Conservation (phyloP, 2,329 filamentous ascomycete species). For the Monosporascus sp. region DNA sequence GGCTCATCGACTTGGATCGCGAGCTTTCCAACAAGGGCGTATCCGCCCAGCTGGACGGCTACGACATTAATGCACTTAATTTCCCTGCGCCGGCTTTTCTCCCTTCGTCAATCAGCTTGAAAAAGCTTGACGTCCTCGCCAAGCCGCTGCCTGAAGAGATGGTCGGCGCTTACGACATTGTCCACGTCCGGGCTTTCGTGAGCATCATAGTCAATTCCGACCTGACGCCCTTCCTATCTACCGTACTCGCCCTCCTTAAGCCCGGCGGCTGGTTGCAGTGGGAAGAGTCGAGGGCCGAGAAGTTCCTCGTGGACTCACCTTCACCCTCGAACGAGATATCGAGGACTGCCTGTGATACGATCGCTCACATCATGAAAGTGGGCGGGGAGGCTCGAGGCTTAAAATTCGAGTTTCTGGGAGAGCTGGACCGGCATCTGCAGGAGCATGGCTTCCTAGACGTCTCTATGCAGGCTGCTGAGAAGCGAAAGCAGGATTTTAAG, state of each 20-base stretch:
- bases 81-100: slow-evolving; percentile 13
- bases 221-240: slow-evolving; percentile 7
- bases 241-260: slow-evolving; percentile 13
- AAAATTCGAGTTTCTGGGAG: slow-evolving; percentile 3
- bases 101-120: slow-evolving; percentile 10
- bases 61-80: slow-evolving; percentile 16
- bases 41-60: slow-evolving; percentile 14
- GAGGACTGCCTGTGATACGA: slow-evolving; percentile 9
- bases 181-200: slow-evolving; percentile 16
- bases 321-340: slow-evolving; percentile 1
- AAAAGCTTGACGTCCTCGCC: slow-evolving; percentile 13
- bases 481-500: slow-evolving; percentile 14
- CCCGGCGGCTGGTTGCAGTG: slow-evolving; percentile 21
- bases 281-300: slow-evolving; percentile 15
- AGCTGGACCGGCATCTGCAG: slow-evolving; percentile 6
- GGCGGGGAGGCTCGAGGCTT: slow-evolving; percentile 6
- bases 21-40: slow-evolving; percentile 9
- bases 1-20: slow-evolving; percentile 13
- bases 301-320: slow-evolving; percentile 10
- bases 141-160: slow-evolving; percentile 9
- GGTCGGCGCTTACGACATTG: slow-evolving; percentile 16
- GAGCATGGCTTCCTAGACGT: slow-evolving; percentile 10
- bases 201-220: slow-evolving; percentile 11
- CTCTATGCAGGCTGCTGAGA: background rate
- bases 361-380: slow-evolving; percentile 4